These are phyloP conservation scores for Xanthoconium stramineum DNA, from an alignment of 768 basidiomycete species.

Conservation along the genomic window DNA sequence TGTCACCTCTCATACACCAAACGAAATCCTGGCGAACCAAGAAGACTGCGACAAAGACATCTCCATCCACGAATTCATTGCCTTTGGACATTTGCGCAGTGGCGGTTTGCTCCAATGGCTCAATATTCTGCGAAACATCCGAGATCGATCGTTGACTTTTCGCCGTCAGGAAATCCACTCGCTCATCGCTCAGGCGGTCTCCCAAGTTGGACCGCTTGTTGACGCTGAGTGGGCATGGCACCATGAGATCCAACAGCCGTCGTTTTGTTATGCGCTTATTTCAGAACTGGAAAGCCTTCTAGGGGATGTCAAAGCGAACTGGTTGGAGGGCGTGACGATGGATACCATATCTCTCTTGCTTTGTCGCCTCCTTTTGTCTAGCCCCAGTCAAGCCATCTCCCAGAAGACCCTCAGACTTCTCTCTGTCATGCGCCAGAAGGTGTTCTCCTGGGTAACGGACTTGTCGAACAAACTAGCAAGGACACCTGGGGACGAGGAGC, in stretches of 20 bases:
- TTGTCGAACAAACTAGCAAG: conserved; percentile 21
- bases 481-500: not conserved
- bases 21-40: conserved; percentile 37
- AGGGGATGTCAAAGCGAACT: conserved; percentile 35
- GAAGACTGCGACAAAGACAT: conserved; percentile 37
- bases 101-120: conserved; percentile 48
- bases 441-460: conserved; percentile 37
- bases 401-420: conserved; percentile 25
- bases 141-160: conserved; percentile 36
- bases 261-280: conserved; percentile 28
- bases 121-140: conserved; percentile 45
- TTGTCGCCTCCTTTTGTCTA: conserved; percentile 35
- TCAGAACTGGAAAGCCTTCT: conserved; percentile 30
- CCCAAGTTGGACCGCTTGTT: conserved; percentile 36
- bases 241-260: conserved; percentile 7
- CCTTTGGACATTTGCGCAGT: conserved; percentile 37
- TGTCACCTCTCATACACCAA: not conserved
- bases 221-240: conserved; percentile 9
- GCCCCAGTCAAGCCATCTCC: conserved; percentile 9
- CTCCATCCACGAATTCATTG: conserved; percentile 30
- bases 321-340: conserved; percentile 35
- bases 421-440: conserved; percentile 27
- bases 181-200: conserved; percentile 41
- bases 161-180: conserved; percentile 37
- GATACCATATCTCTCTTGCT: conserved; percentile 32